Evolutionary conservation across 768 basidiomycete species (phyloP), one percentile per base, ranked within the genome.

Genomic region (Mrakia frigida): DNA sequence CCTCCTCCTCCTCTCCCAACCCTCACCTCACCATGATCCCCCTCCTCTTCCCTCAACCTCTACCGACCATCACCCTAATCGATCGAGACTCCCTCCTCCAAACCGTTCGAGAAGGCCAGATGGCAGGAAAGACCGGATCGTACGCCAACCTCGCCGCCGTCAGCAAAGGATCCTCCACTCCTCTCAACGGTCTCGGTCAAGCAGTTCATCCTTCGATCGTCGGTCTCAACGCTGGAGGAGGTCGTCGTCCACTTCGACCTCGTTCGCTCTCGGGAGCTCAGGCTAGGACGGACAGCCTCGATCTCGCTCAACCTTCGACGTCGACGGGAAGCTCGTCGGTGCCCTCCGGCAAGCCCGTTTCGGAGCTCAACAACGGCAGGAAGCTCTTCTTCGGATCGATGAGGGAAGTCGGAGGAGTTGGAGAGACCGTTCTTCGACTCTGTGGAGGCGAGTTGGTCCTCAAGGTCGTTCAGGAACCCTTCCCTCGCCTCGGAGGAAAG

Each of bases 41-140:
- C 1, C 85, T 93, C 25, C 84, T 92, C 21, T 93, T 94, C 82
- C 88, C 90, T 0, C 91, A 93, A 75, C 87, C 90, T 0, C 82
- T 93, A 0, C 91, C 92, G 0, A 85, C 87, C 0, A 82, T 91
- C 28, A 86, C 87, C 0, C 86, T 93, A 74, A 84, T 93, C 74
- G 91, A 93, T 80, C 87, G 92, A 21, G 83, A 86, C 0, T 87
- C 88, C 69, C 83, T 92, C 7, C 84, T 89, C 70, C 87, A 91
- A 37, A 88, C 52, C 3, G 52, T 28, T 56, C 53, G 70, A 3
- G 73, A 74, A n/a, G 21, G 50, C 16, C 70, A 72, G n/a, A 50
- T 72, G 35, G 35, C 25, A 21, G 46, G 46, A 14, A 72, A 72
- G 33, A 53, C 53, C 10, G 53, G 46, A 28, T 74, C 73, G 1